Conservation (phyloP, 345 rosid genomes). For the Heritiera littoralis region DNA sequence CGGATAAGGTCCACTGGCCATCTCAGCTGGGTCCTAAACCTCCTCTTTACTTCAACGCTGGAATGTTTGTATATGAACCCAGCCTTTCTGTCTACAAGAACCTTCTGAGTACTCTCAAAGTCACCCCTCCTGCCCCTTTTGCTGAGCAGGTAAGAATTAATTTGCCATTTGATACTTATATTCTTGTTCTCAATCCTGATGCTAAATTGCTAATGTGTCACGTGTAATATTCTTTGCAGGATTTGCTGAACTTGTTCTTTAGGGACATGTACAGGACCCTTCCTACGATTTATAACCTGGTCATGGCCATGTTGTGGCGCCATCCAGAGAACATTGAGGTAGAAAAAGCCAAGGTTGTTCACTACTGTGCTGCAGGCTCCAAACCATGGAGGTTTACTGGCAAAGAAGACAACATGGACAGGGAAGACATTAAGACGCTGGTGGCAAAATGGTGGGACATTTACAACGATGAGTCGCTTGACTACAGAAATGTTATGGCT, state of each 20-base stretch:
- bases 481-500: no score
- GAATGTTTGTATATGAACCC: constrained; percentile 74
- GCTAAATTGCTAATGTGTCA: neutral
- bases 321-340: constrained; percentile 59
- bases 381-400: no score
- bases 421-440: no score
- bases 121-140: constrained; percentile 55
- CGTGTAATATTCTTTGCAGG: constrained; percentile 29
- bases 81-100: constrained; percentile 39
- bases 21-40: constrained; percentile 54
- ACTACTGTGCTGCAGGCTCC: no score
- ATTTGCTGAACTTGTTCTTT: constrained; percentile 69
- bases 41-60: constrained; percentile 74
- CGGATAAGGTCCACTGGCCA: constrained; percentile 59
- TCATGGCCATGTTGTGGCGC: constrained; percentile 78
- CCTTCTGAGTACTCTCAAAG: constrained; percentile 46
- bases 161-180: neutral
- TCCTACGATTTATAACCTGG: constrained; percentile 61
- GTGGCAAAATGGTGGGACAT: no score
- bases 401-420: no score
- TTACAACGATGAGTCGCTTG: no score
- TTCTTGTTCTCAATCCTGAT: neutral
- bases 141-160: constrained; percentile 67
- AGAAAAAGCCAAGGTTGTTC: no score
- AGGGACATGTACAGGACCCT: constrained; percentile 62